phyloP scores from a whole-genome alignment of 2,329 filamentous ascomycete species.

The Ilyonectria mors-panacis region DNA sequence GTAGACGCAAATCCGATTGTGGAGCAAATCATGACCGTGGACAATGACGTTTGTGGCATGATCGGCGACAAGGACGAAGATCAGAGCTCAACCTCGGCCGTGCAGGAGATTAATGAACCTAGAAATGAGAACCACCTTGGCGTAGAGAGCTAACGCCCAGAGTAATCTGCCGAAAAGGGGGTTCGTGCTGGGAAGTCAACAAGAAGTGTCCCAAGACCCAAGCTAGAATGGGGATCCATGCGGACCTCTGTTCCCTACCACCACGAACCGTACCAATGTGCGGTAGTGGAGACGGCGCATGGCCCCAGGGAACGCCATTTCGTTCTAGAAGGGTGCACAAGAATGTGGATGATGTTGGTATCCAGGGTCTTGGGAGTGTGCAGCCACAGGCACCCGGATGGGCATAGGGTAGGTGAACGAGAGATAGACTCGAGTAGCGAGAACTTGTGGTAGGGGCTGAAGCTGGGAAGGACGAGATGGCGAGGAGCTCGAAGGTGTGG shows the following conservation, averaged over 20 bases:
- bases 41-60: slow-evolving; percentile 39
- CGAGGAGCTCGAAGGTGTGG: neutral
- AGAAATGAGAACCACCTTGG: slow-evolving; percentile 40
- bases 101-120: slow-evolving; percentile 39
- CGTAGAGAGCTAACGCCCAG: slow-evolving; percentile 36
- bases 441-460: neutral
- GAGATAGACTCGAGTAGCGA: neutral
- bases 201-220: slow-evolving; percentile 1
- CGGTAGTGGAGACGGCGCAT: slow-evolving; percentile 32
- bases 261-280: slow-evolving; percentile 11
- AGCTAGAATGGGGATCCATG: slow-evolving; percentile 23
- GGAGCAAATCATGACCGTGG: slow-evolving; percentile 32
- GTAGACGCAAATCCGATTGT: neutral
- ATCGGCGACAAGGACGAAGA: slow-evolving; percentile 41
- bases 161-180: slow-evolving; percentile 47
- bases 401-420: neutral
- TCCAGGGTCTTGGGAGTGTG: neutral
- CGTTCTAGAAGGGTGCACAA: slow-evolving; percentile 45
- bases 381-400: neutral
- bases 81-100: slow-evolving; percentile 29
- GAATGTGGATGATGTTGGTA: slow-evolving; percentile 21
- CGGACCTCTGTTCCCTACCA: slow-evolving; percentile 24
- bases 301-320: slow-evolving; percentile 39
- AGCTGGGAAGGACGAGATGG: neutral
- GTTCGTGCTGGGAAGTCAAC: slow-evolving; percentile 20